Evolutionary conservation across 2,329 filamentous ascomycete genomes (phyloP).

Genomic region (Domatiomyces globalis): DNA sequence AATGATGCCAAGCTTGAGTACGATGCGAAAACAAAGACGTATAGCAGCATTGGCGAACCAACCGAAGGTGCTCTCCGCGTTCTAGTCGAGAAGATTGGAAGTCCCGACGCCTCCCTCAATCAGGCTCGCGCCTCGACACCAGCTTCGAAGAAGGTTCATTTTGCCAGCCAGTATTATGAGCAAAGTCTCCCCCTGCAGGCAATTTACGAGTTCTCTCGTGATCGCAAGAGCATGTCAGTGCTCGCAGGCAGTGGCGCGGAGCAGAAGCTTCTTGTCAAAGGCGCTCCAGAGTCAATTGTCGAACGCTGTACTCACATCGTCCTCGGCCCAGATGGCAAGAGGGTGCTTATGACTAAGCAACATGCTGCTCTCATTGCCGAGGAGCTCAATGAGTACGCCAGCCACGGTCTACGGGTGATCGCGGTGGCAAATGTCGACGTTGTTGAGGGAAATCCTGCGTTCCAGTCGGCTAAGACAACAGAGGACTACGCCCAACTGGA

Average conservation of each 20-base stretch:
- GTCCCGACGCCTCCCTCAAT: conserved; percentile 51
- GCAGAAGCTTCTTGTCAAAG: conserved; percentile 84
- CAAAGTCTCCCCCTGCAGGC: conserved; percentile 58
- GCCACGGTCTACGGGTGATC: conserved; percentile 84
- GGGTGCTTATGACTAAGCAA: conserved; percentile 55
- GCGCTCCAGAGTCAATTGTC: conserved; percentile 84
- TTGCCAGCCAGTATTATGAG: conserved; percentile 75
- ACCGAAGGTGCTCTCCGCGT: conserved; percentile 89
- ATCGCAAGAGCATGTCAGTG: conserved; percentile 99
- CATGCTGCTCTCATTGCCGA: conserved; percentile 56
- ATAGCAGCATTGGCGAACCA: conserved; percentile 77
- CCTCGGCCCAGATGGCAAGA: conserved; percentile 63
- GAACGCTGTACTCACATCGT: conserved; percentile 78
- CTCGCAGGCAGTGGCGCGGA: conserved; percentile 56
- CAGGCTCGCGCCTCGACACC: conserved; percentile 34
- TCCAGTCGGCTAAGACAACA: conserved; percentile 64
- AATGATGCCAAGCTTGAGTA: conserved; percentile 78
- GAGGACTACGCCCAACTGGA: conserved; percentile 75
- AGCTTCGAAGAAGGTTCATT: conserved; percentile 54
- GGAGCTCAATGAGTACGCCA: conserved; percentile 81
- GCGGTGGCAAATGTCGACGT: conserved; percentile 76
- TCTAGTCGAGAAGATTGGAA: conserved; percentile 87
- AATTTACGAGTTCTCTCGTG: conserved; percentile 92
- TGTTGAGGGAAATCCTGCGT: conserved; percentile 53
- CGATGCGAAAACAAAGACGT: conserved; percentile 59